These are phyloP conservation scores for Purshia tridentata DNA, from an alignment of 306 rosid species.

Conservation along the genomic window DNA sequence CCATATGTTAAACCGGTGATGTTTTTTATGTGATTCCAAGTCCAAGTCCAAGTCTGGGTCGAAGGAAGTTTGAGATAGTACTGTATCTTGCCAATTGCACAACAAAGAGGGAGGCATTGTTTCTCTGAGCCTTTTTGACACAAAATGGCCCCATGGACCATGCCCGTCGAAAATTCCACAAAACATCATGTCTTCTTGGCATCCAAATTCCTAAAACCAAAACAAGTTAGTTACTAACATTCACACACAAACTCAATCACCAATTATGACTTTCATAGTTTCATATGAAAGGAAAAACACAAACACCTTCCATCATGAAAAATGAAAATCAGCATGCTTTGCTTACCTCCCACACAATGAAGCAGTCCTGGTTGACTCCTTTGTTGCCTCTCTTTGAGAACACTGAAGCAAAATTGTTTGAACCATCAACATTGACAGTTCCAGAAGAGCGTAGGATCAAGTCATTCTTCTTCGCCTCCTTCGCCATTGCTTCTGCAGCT, in stretches of 20 bases:
- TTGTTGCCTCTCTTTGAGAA: conserved; percentile 78
- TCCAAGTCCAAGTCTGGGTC: conserved; percentile 41
- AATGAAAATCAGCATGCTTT: neutral
- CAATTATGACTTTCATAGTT: too few relatives aligned
- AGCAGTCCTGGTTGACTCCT: conserved; percentile 93
- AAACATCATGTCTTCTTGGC: conserved; percentile 87
- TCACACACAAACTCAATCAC: too few relatives aligned
- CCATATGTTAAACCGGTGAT: conserved; percentile 63
- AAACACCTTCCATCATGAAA: neutral
- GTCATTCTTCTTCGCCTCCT: conserved; percentile 76
- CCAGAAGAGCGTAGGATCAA: conserved; percentile 59
- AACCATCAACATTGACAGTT: conserved; percentile 48
- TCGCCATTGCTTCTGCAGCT: conserved; percentile 74
- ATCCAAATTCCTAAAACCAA: conserved; percentile 75
- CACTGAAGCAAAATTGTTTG: conserved; percentile 73
- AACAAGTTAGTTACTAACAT: neutral
- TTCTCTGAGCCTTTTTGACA: conserved; percentile 75
- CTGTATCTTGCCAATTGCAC: conserved; percentile 80
- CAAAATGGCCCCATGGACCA: conserved; percentile 94
- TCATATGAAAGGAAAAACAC: too few relatives aligned
- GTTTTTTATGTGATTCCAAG: conserved; percentile 41
- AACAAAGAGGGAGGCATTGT: conserved; percentile 74
- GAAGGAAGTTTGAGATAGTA: conserved; percentile 51
- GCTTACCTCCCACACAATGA: conserved; percentile 95
- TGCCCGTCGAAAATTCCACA: conserved; percentile 96